Base-by-base conservation (phyloP, 2,329 filamentous ascomycete species). In the Penicillium expansum region DNA sequence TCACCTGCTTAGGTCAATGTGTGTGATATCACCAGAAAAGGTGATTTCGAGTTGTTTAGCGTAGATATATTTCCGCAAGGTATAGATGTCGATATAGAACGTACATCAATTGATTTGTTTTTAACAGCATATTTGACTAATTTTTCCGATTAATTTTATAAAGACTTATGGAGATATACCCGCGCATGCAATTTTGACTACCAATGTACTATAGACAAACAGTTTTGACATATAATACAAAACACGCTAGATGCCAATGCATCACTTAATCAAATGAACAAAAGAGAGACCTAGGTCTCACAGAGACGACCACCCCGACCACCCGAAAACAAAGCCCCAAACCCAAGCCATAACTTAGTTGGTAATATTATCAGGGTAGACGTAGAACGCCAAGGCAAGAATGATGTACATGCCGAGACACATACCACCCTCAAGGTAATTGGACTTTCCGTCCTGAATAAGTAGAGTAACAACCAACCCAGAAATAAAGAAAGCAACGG, bases 381-480 rank as follows among this genome's bases (percentile, higher is more conserved):
- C 76, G 52, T 75, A 80, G 67, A 80, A 79, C 3, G 77, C 78
- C 51, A 80, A 67, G 4, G 77, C 77, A 45, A 80, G 74, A 53
- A 80, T 79, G 47, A 79, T 75, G 59, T 76, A 82, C 80, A 82
- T 78, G 69, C 80, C 80, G 59, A 83, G 63, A 55, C 86, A 82
- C 84, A 93, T 89, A 47, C 88, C 88, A 43, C 90, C 90, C 72
- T 93, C 90, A 22, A 93, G 83, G 65, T 93, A 93, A 74, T 93
- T 94, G 14, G 86, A 90, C 74, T 89, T 90, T 67, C 90, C 90
- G 68, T 93, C 90, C 69, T 90, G 87, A 42, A 92, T 87, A 3
- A 89, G 74, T 86, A 92, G 55, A 9, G 76, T 90, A 33, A 91
- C 88, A 32, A 92, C 87, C 41, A 92, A 75, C 2, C 90, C 87